Evolutionary conservation across 768 basidiomycete genomes (phyloP).

Genomic region (Russula dissimulans): DNA sequence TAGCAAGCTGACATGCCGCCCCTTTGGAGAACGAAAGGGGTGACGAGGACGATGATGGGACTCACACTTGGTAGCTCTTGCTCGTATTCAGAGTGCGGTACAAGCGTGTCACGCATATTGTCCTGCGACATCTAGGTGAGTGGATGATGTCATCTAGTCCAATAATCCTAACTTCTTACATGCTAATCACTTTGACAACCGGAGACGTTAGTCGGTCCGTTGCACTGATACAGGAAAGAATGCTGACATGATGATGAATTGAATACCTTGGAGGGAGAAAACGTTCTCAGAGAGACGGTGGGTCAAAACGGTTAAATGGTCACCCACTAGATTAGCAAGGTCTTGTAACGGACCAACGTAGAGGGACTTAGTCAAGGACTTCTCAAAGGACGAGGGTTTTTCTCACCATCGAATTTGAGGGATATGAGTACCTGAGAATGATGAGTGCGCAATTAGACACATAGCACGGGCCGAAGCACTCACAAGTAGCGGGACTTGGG

Average conservation of each 20-base stretch:
- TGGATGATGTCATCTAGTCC: not conserved
- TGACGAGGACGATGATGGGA: not conserved
- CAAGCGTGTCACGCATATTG: constrained; percentile 13
- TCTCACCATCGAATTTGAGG: constrained; percentile 1
- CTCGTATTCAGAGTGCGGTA: constrained; percentile 1
- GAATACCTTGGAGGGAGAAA: constrained; percentile 1
- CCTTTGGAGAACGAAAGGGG: not conserved
- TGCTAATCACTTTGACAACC: not conserved
- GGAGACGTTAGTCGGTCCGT: not conserved
- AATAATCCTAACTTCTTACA: not conserved
- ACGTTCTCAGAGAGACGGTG: not conserved
- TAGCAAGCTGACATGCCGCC: not conserved
- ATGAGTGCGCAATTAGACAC: not conserved
- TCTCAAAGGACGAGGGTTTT: not conserved
- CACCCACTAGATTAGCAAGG: constrained; percentile 1
- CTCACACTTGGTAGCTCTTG: not conserved
- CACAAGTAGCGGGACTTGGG: constrained; percentile 11
- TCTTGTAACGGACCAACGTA: not conserved
- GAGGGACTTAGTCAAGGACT: not conserved
- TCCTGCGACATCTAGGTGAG: not conserved
- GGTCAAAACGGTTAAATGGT: not conserved
- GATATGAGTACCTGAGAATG: constrained; percentile 2
- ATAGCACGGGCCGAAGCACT: not conserved
- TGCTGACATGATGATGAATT: constrained; percentile 5
- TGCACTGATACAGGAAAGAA: not conserved